Evolutionary conservation across 331 rosid species (phyloP).

Genomic region (Pyracantha coccinea): DNA sequence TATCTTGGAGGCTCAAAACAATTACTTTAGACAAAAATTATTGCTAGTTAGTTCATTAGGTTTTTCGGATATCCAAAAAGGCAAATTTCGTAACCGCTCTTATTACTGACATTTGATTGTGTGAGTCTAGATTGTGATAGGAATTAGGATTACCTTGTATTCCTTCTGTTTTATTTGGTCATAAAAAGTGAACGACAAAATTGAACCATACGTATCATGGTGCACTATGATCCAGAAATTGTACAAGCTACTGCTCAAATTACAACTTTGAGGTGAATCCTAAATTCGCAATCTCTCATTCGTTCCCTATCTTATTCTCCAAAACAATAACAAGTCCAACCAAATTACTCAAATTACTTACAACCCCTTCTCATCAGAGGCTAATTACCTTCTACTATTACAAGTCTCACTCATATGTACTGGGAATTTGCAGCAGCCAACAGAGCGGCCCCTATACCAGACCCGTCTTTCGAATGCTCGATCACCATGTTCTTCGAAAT

Average conservation of each 20-base stretch:
- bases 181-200: background rate
- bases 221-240: background rate
- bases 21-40: no score
- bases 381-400: background rate
- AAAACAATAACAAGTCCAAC: background rate
- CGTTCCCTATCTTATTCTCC: background rate
- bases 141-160: no score
- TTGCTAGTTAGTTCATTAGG: background rate
- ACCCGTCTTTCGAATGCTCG: constrained; percentile 80
- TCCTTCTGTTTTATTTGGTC: no score
- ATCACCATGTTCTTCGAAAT: constrained; percentile 49
- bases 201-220: constrained; percentile 1
- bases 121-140: no score
- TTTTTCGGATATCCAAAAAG: background rate
- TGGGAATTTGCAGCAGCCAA: constrained; percentile 89
- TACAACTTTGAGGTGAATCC: background rate
- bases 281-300: background rate
- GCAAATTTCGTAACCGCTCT: background rate
- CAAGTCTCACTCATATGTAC: constrained; percentile 9
- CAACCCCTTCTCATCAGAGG: background rate
- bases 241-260: background rate
- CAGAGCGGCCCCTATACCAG: constrained; percentile 92
- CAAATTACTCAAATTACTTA: constrained; percentile 1
- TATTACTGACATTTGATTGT: no score
- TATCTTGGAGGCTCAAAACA: background rate